Evolutionary conservation across 2,329 filamentous ascomycete species (phyloP), one percentile per base, ranked within the genome.

Genomic region (Polychaeton citri): DNA sequence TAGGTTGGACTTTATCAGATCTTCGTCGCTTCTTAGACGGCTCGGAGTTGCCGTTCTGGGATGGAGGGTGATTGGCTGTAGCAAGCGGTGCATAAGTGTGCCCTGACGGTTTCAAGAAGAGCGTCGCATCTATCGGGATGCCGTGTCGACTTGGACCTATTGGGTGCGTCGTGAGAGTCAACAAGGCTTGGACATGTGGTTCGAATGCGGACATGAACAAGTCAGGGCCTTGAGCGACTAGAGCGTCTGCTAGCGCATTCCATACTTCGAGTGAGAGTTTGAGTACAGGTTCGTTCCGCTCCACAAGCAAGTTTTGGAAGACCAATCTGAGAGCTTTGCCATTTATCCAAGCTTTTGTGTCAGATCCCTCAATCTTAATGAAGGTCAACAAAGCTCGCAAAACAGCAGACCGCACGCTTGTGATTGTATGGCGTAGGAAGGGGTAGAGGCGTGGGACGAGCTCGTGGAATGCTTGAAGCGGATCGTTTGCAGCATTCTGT

Each of bases 371-470:
- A 16, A 98, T 78, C 46, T 84, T 80, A 48, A 94, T 74, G 60
- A 98, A 98, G 0, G 90, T 98, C 49, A 87, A 76, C 19, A 98
- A 68, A 21, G 90, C 90, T 51, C 93, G 85, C 32, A 98, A 69
- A 3, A 98, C 90, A 7, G 90, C 88, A 28, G 88, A 79, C 36
- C 90, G 82, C 33, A 98, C 90, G 38, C 83, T 94, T 1, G 86
- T 94, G 49, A 98, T 96, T 5, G 92, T 98, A 58, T 98, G 90
- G 39, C 90, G 80, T 31, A 98, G 65, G 68, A 98, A 98, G 3
- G 88, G 88, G 52, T 95, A 98, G 3, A 98, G 74, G 32, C 90
- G 77, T 17, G 92, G 90, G 4, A 98, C 88, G 20, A 98, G 70
- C 43, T 90, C 76, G 3, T 84, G 84, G 56, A 98, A 98, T 1